phyloP scores from a whole-genome alignment of 2,329 filamentous ascomycete genomes.

The Daldinia sp. region DNA sequence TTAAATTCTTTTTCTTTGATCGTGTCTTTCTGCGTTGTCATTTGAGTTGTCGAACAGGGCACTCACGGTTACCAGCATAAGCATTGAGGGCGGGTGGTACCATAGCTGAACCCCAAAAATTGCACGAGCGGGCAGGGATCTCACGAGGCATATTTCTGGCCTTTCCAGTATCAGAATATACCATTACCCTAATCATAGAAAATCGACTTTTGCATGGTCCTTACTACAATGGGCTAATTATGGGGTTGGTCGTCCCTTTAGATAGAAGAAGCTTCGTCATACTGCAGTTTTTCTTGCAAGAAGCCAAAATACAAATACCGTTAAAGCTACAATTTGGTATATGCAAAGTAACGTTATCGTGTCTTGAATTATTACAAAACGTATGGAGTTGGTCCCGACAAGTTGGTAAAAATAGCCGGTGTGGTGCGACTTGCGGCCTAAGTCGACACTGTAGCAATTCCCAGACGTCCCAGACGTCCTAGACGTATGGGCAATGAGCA shows the following conservation, averaged over 20 bases:
- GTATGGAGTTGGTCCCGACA: not conserved
- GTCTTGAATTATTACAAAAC: not conserved
- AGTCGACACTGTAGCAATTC: not conserved
- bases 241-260: not conserved
- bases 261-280: conserved; percentile 16
- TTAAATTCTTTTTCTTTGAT: conserved; percentile 21
- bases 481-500: not conserved
- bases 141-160: conserved; percentile 7
- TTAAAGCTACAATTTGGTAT: not conserved
- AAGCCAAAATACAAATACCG: conserved; percentile 24
- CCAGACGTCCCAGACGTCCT: not conserved
- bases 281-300: conserved; percentile 3
- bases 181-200: conserved; percentile 13
- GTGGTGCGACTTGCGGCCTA: not conserved
- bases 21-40: conserved; percentile 12
- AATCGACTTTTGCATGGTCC: conserved; percentile 3
- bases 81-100: conserved; percentile 27
- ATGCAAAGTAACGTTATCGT: conserved; percentile 6
- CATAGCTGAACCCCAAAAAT: conserved; percentile 20
- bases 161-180: not conserved
- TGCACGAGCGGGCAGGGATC: conserved; percentile 3
- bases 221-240: not conserved
- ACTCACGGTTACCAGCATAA: conserved; percentile 31
- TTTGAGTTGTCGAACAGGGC: conserved; percentile 14
- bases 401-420: not conserved